phyloP scores from a whole-genome alignment of 345 rosid genomes.

The Lenwebbia sp. region DNA sequence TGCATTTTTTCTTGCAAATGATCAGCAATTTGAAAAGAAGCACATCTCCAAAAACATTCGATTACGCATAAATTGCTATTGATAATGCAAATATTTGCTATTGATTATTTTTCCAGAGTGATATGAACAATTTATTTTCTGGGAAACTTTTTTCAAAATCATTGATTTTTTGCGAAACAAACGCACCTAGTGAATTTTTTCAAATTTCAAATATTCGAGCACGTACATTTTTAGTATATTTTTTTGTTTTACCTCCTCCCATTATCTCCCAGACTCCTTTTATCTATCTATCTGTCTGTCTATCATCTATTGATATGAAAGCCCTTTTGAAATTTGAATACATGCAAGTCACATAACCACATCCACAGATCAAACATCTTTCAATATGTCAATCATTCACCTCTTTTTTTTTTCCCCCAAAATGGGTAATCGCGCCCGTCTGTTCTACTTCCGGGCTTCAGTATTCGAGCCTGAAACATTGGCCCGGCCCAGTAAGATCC shows the following conservation, averaged over 20 bases:
- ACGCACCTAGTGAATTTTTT: neutral
- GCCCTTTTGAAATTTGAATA: neutral
- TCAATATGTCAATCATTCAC: neutral
- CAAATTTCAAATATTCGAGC: neutral
- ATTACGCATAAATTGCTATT: neutral
- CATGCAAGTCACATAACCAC: neutral
- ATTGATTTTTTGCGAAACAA: neutral
- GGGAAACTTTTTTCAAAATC: too few species aligned
- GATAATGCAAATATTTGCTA: neutral
- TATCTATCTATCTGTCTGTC: neutral
- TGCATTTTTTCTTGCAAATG: neutral
- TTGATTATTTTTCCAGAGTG: neutral
- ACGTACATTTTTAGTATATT: neutral
- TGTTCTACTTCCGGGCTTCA: neutral
- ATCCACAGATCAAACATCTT: neutral
- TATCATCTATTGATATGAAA: neutral
- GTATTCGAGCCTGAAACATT: neutral
- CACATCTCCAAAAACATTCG: too few species aligned
- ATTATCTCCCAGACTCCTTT: neutral
- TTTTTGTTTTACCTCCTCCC: neutral
- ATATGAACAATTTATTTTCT: too few species aligned
- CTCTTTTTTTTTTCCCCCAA: neutral
- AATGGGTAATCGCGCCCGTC: neutral
- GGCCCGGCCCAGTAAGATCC: neutral
- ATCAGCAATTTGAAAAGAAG: neutral